A percentile compares a stretch with the other conserved stretches of the same genome.
These are phyloP conservation scores for Petunia axillaris DNA, from an alignment of 257 asterid species.

Conservation along the genomic window DNA sequence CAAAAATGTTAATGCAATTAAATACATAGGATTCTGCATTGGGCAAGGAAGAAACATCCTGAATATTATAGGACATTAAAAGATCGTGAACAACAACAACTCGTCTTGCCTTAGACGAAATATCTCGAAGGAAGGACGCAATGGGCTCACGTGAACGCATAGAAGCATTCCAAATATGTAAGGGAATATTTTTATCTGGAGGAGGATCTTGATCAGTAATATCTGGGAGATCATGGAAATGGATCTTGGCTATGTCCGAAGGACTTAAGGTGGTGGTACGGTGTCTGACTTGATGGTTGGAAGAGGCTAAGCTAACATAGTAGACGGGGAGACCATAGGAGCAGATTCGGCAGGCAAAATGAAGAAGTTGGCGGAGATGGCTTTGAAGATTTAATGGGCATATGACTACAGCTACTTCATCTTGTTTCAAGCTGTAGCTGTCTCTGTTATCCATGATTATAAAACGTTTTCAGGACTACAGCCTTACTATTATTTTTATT, in stretches of 20 bases:
- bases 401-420: slow-evolving; percentile 24
- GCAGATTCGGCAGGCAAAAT: slow-evolving; percentile 26
- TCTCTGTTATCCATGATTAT: neutral
- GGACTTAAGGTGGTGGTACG: neutral
- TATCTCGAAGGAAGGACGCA: slow-evolving; percentile 16
- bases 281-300: neutral
- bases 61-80: slow-evolving; percentile 36
- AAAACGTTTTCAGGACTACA: too few relatives aligned
- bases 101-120: slow-evolving; percentile 22
- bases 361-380: slow-evolving; percentile 34
- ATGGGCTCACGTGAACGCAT: slow-evolving; percentile 37
- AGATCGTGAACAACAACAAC: slow-evolving; percentile 41
- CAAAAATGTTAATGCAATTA: slow-evolving; percentile 44
- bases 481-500: too few relatives aligned
- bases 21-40: slow-evolving; percentile 61
- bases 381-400: slow-evolving; percentile 28
- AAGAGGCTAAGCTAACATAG: slow-evolving; percentile 18
- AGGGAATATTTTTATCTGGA: neutral
- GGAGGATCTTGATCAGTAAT: neutral
- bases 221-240: slow-evolving; percentile 23
- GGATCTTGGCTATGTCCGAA: neutral
- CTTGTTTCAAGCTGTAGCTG: neutral
- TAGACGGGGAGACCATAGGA: slow-evolving; percentile 24
- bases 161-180: slow-evolving; percentile 7
- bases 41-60: slow-evolving; percentile 29